Evolutionary conservation across 140 eudicot species (phyloP).

Genomic region (Bidens hawaiensis): DNA sequence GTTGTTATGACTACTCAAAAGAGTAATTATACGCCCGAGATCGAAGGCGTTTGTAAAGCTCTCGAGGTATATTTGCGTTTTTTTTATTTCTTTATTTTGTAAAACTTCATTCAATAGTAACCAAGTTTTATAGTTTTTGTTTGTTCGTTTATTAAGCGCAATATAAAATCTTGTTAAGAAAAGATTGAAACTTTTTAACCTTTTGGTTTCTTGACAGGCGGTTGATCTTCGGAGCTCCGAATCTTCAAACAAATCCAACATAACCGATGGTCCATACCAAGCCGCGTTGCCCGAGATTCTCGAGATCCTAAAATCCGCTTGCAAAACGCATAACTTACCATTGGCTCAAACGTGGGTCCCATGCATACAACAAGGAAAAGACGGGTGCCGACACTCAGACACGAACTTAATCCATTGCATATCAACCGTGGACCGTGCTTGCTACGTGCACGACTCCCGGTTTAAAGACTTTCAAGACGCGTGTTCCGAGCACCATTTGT

Average conservation of each 20-base stretch:
- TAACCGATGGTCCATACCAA: constrained; percentile 54
- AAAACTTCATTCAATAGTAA: too few species aligned
- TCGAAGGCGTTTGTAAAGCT: constrained; percentile 84
- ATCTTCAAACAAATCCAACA: constrained; percentile 46
- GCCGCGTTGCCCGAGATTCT: constrained; percentile 69
- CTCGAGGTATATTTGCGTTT: constrained; percentile 58
- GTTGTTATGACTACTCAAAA: constrained; percentile 72
- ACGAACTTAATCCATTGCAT: constrained; percentile 59
- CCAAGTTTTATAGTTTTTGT: too few species aligned
- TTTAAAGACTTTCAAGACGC: constrained; percentile 73
- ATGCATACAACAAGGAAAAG: constrained; percentile 75
- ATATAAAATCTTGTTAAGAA: constrained; percentile 5
- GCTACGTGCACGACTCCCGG: constrained; percentile 39
- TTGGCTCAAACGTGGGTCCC: constrained; percentile 89
- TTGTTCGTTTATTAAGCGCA: not conserved
- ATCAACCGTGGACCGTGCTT: constrained; percentile 75
- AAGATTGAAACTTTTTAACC: constrained; percentile 2
- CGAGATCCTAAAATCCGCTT: constrained; percentile 50
- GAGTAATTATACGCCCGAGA: constrained; percentile 63
- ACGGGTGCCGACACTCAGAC: constrained; percentile 80
- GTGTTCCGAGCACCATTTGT: constrained; percentile 85
- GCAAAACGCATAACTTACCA: constrained; percentile 60
- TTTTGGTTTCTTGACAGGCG: constrained; percentile 40
- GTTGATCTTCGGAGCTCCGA: constrained; percentile 80
- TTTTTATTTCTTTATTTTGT: not conserved